These are phyloP conservation scores for Phytophthora megakarya DNA, from an alignment of 352 stramenopile genomes.

Conservation along the genomic window DNA sequence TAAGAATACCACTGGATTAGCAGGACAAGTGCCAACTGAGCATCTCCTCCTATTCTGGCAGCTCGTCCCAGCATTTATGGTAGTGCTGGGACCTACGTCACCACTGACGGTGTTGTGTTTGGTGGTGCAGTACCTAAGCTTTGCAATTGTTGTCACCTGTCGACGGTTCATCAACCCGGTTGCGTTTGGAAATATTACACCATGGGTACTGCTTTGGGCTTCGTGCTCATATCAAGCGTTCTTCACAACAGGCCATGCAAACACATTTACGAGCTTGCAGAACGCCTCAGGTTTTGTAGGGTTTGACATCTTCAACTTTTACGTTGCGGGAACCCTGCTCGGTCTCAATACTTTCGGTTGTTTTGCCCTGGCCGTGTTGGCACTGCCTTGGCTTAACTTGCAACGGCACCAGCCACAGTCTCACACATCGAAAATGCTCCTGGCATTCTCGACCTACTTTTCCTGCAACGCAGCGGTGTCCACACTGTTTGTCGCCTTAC, in stretches of 20 bases:
- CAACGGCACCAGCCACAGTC: background rate
- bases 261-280: slow-evolving; percentile 91
- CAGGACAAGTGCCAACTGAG: slow-evolving; percentile 1
- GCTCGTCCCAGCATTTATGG: slow-evolving; percentile 51
- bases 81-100: slow-evolving; percentile 71
- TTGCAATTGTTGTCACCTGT: slow-evolving; percentile 41
- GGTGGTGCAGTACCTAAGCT: slow-evolving; percentile 51
- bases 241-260: slow-evolving; percentile 89
- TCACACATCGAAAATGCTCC: slow-evolving; percentile 2
- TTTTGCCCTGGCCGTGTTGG: slow-evolving; percentile 53
- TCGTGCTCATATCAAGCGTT: slow-evolving; percentile 74
- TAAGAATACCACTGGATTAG: background rate
- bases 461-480: slow-evolving; percentile 67
- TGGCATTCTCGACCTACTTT: slow-evolving; percentile 54
- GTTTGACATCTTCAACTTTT: slow-evolving; percentile 87
- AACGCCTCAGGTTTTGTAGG: slow-evolving; percentile 90
- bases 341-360: slow-evolving; percentile 90
- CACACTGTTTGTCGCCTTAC: slow-evolving; percentile 82
- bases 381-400: slow-evolving; percentile 41
- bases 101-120: slow-evolving; percentile 57
- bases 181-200: slow-evolving; percentile 17
- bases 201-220: slow-evolving; percentile 67
- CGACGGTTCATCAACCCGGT: slow-evolving; percentile 3
- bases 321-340: slow-evolving; percentile 71
- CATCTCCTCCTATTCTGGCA: slow-evolving; percentile 48